phyloP scores from a whole-genome alignment of 139 green algal species.

The Chlorella vulgaris region DNA sequence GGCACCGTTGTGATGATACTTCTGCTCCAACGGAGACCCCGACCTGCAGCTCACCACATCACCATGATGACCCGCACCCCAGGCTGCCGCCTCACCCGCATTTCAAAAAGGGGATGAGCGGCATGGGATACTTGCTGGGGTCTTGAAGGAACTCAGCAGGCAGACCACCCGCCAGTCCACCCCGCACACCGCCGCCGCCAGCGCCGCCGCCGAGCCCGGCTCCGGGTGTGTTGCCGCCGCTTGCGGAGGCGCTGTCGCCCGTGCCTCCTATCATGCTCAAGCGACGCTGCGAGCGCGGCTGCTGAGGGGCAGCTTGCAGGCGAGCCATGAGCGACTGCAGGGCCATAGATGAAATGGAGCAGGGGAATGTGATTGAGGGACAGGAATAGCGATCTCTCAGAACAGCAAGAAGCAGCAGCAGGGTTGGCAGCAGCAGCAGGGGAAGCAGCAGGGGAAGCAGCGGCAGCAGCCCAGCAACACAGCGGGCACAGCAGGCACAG shows the following conservation, averaged over 20 bases:
- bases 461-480: no score
- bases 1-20: no score
- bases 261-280: background rate
- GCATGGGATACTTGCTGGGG: conserved; percentile 36
- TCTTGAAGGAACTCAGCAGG: conserved; percentile 9
- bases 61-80: no score
- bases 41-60: no score
- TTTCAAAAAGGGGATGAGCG: conserved; percentile 44
- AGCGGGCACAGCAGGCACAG: background rate
- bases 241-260: background rate
- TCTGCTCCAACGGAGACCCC: no score
- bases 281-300: background rate
- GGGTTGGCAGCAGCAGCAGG: no score
- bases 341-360: background rate
- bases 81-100: conserved; percentile 25
- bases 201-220: background rate
- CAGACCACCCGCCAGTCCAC: background rate
- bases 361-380: no score
- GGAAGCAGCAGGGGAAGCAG: no score
- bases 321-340: conserved; percentile 15
- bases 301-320: background rate
- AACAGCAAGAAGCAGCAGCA: no score
- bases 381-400: no score
- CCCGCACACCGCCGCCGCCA: background rate
- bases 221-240: background rate